Evolutionary conservation across 768 basidiomycete genomes (phyloP), one percentile per base, ranked within the genome.

Genomic region (Hygrocybe coccinea): DNA sequence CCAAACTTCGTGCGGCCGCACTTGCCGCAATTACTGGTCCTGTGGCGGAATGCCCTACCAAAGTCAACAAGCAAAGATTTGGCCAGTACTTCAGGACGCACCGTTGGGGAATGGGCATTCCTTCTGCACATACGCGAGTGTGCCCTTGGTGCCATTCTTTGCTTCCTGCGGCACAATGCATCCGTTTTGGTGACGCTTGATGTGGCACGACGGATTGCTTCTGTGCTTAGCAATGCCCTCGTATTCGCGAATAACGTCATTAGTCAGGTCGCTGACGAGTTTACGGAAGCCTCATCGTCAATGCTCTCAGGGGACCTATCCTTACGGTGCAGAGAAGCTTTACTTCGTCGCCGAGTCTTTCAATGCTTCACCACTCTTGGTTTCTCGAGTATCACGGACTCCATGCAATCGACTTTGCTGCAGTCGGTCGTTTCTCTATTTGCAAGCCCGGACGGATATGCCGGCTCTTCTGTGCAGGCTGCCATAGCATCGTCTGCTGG

Each of bases 1-100:
- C 91, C 90, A 2, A 89, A 92, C 62, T 97, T 98, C 60, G 93
- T 97, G 51, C 85, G 91, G 15, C 83, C 92, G 0, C 94, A 99
- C 67, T 80, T 98, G 1, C 89, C 95, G 0, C 95, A 97, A 62
- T 77, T 98, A 15, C 80, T 98, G 38, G 92, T 98, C 0, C 81
- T 99, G 2, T 99, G 97, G 97, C 79, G 97, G 33, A 99, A 99
- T 62, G 94, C 95, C 1, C 77, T 99, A 0, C 94, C 97, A 1
- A 99, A 98, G 69, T 87, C 92, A 0, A 94, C 91, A 0, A 87
- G 80, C 63, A 97, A 97, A 68, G 95, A 98, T 63, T 75, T 83
- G 0, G 71, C 76, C 0, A 72, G 72, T 12, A 79, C 76, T 14
- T 77, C 78, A 4, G 83, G 83, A 15, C 76, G 94, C 29, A 82